Conservation (phyloP, 1,284 basidiomycete species). For the Cystobasidium pallidum region DNA sequence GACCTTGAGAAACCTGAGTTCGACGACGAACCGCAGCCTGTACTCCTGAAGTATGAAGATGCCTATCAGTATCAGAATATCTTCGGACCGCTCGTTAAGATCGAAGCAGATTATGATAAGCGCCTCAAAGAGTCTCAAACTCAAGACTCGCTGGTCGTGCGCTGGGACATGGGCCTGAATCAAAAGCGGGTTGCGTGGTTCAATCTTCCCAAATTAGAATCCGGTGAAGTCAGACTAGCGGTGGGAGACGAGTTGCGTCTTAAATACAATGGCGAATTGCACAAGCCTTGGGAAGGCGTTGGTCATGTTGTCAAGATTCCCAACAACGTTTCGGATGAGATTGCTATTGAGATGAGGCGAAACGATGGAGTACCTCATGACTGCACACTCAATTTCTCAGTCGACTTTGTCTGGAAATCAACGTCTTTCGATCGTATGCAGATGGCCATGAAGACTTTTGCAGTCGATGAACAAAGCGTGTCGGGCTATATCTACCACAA, state of each 20-base stretch:
- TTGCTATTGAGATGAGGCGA: conserved; percentile 86
- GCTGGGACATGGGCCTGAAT: conserved; percentile 97
- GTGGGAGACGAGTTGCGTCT: conserved; percentile 94
- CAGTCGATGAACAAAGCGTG: conserved; percentile 97
- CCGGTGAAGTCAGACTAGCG: conserved; percentile 93
- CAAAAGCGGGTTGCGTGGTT: conserved; percentile 99
- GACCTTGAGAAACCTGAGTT: conserved; percentile 96
- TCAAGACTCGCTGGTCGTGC: conserved; percentile 90
- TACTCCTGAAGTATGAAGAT: conserved; percentile 82
- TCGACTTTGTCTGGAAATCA: conserved; percentile 99
- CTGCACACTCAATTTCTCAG: conserved; percentile 90
- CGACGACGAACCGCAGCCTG: conserved; percentile 92
- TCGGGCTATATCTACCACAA: conserved; percentile 99
- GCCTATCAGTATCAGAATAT: conserved; percentile 99
- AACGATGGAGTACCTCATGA: conserved; percentile 91
- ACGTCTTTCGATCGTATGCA: conserved; percentile 99
- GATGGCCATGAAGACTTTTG: conserved; percentile 98
- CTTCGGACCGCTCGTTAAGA: conserved; percentile 97
- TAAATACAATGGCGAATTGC: conserved; percentile 83
- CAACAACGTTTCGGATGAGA: conserved; percentile 99
- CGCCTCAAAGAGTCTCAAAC: conserved; percentile 97
- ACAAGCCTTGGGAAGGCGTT: conserved; percentile 93
- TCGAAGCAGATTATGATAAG: conserved; percentile 99
- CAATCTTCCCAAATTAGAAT: conserved; percentile 91
- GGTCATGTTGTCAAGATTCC: conserved; percentile 99